Evolutionary conservation across 345 rosid species (phyloP).

Genomic region (Cardamine chenopodiifolia): DNA sequence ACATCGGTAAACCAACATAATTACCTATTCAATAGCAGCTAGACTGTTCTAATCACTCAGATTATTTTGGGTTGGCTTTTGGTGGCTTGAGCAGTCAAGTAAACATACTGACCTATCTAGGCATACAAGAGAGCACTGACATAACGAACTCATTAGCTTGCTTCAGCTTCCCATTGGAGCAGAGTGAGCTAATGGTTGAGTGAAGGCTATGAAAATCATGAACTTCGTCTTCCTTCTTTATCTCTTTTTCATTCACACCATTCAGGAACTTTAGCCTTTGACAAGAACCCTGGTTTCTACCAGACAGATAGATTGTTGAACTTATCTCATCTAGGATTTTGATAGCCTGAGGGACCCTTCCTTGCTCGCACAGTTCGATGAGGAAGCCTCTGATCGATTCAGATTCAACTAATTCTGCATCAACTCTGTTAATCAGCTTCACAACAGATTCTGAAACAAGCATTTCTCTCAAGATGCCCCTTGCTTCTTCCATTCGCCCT

Average conservation of each 20-base stretch:
- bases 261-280: slow-evolving; percentile 27
- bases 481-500: slow-evolving; percentile 94
- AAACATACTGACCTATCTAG: slow-evolving; percentile 25
- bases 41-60: neutral
- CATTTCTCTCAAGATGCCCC: slow-evolving; percentile 81
- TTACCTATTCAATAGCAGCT: neutral
- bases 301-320: slow-evolving; percentile 40
- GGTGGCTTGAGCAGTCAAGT: slow-evolving; percentile 23
- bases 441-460: slow-evolving; percentile 60
- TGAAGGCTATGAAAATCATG: slow-evolving; percentile 56
- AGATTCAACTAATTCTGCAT: slow-evolving; percentile 72
- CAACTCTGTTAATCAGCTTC: slow-evolving; percentile 59
- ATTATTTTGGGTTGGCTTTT: neutral
- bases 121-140: slow-evolving; percentile 50
- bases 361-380: slow-evolving; percentile 61
- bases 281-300: slow-evolving; percentile 30
- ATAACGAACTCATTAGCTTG: slow-evolving; percentile 61
- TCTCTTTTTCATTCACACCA: slow-evolving; percentile 29
- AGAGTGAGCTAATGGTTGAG: slow-evolving; percentile 62
- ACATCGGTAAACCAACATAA: neutral
- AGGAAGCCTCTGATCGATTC: slow-evolving; percentile 71
- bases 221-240: slow-evolving; percentile 32
- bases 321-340: slow-evolving; percentile 45
- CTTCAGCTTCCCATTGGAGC: slow-evolving; percentile 64
- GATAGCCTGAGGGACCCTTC: slow-evolving; percentile 54